Base-by-base conservation (phyloP, 768 basidiomycete species). In the Ramaria sp. region DNA sequence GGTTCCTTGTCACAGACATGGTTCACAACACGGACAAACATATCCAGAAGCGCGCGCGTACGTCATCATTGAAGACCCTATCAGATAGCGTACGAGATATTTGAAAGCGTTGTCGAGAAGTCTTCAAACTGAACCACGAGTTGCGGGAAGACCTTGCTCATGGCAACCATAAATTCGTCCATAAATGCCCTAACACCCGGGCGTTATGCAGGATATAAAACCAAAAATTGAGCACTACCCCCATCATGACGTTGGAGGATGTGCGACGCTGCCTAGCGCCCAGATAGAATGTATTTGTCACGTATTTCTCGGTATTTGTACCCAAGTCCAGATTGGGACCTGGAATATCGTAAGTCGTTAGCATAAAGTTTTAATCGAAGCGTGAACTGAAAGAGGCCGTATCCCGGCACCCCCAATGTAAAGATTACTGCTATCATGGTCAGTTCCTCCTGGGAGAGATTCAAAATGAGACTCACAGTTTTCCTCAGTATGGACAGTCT, bases 221-320 rank as follows among this genome's bases (percentile, higher is more conserved):
- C 30, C 12, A 49, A 5, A 24, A 34, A 10, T 34, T 39, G 10
- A 37, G 34, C 31, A 10, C 15, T 13, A 37, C 22, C 12, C 3
- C 22, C 39, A 20, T 11, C n/a, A 1, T 17, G 12, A 20, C 48
- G 1, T 27, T 12, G 43, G 10, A 11, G 43, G 2, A 57, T 33
- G n/a, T 7, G 17, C 69, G 64, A 27, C 64, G 69, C 48, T 69
- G 65, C 17, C 66, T 63, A 17, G 70, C 65, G 46, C 75, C 75
- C 56, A 75, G 66, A 65, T 76, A 76, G 12, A 75, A 67, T 13
- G 75, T 72, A 61, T 75, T 73, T 27, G 70, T 62, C 33, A 73
- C 61, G 48, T 72, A 64, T 22, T 59, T 57, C 49, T 69, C 63
- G 60, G 70, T 74, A 62, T 75, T 72, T 15, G 74, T 75, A n/a